These are phyloP conservation scores for Phytophthora macrochlamydospora DNA, from an alignment of 352 stramenopile species.

Conservation along the genomic window DNA sequence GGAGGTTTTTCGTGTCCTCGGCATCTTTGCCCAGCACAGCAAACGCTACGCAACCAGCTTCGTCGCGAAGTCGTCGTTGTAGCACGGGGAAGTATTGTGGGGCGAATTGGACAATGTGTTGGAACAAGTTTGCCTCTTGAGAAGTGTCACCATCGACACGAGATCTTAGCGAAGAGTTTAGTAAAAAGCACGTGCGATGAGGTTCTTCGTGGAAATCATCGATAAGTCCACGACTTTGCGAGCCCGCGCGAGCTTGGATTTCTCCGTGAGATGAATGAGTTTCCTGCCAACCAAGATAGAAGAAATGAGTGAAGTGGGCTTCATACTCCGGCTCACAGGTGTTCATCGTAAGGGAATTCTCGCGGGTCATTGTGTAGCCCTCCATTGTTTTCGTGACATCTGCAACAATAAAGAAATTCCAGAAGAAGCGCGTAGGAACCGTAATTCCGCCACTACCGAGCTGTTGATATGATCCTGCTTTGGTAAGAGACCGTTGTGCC, in stretches of 20 bases:
- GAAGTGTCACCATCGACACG: background rate
- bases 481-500: conserved; percentile 4
- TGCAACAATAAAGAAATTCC: conserved; percentile 56
- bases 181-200: conserved; percentile 38
- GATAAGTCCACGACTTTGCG: conserved; percentile 13
- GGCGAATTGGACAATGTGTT: conserved; percentile 46
- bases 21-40: conserved; percentile 33
- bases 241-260: background rate
- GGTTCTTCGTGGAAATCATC: conserved; percentile 43
- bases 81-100: conserved; percentile 45
- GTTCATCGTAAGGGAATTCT: conserved; percentile 34
- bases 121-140: conserved; percentile 25
- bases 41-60: conserved; percentile 47
- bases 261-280: background rate
- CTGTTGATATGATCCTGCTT: conserved; percentile 4
- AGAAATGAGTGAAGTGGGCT: conserved; percentile 49
- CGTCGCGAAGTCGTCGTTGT: conserved; percentile 49
- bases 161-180: conserved; percentile 20
- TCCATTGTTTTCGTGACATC: conserved; percentile 2
- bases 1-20: conserved; percentile 23
- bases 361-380: conserved; percentile 5
- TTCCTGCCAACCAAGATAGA: conserved; percentile 52
- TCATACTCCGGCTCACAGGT: conserved; percentile 45
- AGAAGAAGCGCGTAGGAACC: conserved; percentile 46
- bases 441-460: conserved; percentile 2